phyloP scores from a whole-genome alignment of 305 asterid species.

The Lippia alba region DNA sequence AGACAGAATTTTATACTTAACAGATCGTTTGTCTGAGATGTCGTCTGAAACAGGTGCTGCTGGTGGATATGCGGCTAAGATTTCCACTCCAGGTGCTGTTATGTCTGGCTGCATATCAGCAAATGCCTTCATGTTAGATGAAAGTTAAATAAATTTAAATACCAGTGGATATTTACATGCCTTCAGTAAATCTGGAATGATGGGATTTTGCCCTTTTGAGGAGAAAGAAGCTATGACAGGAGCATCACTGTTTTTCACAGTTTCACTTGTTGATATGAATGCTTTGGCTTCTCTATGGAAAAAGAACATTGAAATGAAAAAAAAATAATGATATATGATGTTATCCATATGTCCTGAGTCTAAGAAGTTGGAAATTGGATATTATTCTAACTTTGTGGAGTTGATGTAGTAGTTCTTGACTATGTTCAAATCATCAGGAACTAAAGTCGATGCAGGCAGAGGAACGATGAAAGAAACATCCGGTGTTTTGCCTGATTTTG shows the following conservation, averaged over 20 bases:
- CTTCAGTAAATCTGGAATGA: constrained; percentile 28
- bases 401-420: constrained; percentile 39
- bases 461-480: constrained; percentile 35
- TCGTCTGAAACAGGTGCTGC: constrained; percentile 6
- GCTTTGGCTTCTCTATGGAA: constrained; percentile 20
- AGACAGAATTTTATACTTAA: constrained; percentile 29
- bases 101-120: constrained; percentile 44
- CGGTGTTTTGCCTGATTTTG: not conserved
- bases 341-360: not conserved
- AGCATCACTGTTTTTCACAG: constrained; percentile 29
- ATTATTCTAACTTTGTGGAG: constrained; percentile 33
- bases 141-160: not conserved
- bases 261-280: constrained; percentile 26
- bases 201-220: constrained; percentile 37
- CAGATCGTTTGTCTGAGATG: constrained; percentile 31
- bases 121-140: not conserved
- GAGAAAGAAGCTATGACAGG: constrained; percentile 39
- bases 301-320: not conserved
- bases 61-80: constrained; percentile 44
- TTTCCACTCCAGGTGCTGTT: constrained; percentile 54
- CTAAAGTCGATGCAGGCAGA: constrained; percentile 34
- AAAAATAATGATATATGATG: not conserved
- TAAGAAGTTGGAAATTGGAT: not conserved
- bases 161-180: not conserved
- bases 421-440: constrained; percentile 20